Base-by-base conservation (phyloP, 1,284 basidiomycete species). In the Trichosporon sp. region DNA sequence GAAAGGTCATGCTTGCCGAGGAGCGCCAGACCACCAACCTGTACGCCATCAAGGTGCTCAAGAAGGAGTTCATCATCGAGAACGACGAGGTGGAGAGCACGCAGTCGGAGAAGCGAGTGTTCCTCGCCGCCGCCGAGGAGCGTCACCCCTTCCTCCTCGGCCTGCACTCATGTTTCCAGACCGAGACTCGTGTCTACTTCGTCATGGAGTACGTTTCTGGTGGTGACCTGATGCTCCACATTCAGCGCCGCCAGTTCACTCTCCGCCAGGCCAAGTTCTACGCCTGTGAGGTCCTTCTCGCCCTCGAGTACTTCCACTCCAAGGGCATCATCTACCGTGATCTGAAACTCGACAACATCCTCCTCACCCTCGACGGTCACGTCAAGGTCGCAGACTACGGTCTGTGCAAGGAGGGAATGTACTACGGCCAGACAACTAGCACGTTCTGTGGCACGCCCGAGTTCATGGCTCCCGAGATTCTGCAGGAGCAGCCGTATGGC, bases 11-110 rank as follows among this genome's bases (percentile, higher is more conserved):
- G 96, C 84, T 99, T 62, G 96, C 96, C 19, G 96, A 99, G 81
- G 96, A 99, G 84, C 99, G 98, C 86, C 88, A 86, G 74, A 86
- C 88, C 29, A 92, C 88, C 73, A 87, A 86, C 65, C 81, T 99
- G 65, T 99, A 91, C 79, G 96, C 96, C n/a, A 98, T 99, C 85
- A 99, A 99, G 82, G 96, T 99, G 37, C 81, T 99, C 77, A 99
- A 99, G 85, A 99, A 99, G 80, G 96, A 99, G 82, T 99, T 99
- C 76, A 99, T 99, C 80, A 99, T 99, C 72, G 96, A 99, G 78
- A 99, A 99, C 72, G 96, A 99, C 81, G 96, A 99, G 83, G 94
- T 99, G 6, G 96, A 99, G 82, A 96, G 95, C 74, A 99, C 96
- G 44, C 95, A 96, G 70, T 99, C 96, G 4, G 96, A 99, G 81